A percentile compares a stretch with the other conserved stretches of the same genome.
phyloP scores from a whole-genome alignment of 352 stramenopile species.

The Plasmopara halstedii region DNA sequence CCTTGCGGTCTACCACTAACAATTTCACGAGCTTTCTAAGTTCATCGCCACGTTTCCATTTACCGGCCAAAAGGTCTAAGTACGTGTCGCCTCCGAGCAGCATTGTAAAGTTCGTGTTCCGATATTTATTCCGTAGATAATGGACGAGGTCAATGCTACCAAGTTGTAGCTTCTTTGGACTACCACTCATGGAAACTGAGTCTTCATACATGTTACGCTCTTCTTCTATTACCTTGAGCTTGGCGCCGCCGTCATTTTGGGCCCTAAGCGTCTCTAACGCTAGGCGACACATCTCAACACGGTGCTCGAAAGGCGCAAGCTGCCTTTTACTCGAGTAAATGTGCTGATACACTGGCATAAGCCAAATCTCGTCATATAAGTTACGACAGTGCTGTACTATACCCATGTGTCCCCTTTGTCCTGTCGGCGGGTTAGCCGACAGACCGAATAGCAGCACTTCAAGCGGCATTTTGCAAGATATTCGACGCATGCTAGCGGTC shows the following conservation, averaged over 20 bases:
- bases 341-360: slow-evolving; percentile 86
- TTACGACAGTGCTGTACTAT: slow-evolving; percentile 51
- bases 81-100: slow-evolving; percentile 81
- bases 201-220: slow-evolving; percentile 68
- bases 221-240: slow-evolving; percentile 44
- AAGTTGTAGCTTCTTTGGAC: slow-evolving; percentile 27
- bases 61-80: slow-evolving; percentile 66
- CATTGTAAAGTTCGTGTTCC: slow-evolving; percentile 57
- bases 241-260: slow-evolving; percentile 7
- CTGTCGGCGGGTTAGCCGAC: slow-evolving; percentile 80
- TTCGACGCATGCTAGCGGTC: not conserved
- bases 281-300: slow-evolving; percentile 65
- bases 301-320: slow-evolving; percentile 67
- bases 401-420: slow-evolving; percentile 67
- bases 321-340: slow-evolving; percentile 77
- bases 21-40: slow-evolving; percentile 58
- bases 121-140: slow-evolving; percentile 36
- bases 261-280: slow-evolving; percentile 30
- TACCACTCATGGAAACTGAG: slow-evolving; percentile 16
- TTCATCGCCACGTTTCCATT: slow-evolving; percentile 82
- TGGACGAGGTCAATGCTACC: slow-evolving; percentile 72
- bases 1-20: slow-evolving; percentile 64
- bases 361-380: slow-evolving; percentile 81
- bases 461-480: slow-evolving; percentile 2
- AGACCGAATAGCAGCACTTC: slow-evolving; percentile 78